Percentiles rank a stretch among this genome's conserved stretches.
Conservation (phyloP, 176 grass and related monocot species). For the Eleusine coracana region DNA sequence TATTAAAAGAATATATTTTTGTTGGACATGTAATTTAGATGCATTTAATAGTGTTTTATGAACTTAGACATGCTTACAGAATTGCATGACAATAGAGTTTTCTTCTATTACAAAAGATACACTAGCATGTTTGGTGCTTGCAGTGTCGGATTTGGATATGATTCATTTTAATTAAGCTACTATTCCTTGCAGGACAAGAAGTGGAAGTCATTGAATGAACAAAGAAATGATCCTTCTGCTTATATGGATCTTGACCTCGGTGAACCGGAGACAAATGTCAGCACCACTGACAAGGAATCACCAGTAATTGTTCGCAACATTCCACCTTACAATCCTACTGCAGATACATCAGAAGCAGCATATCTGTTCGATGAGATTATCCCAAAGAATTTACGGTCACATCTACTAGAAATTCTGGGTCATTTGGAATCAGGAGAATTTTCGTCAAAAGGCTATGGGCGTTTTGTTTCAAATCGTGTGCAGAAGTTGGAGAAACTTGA, state of each 20-base stretch:
- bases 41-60: not conserved
- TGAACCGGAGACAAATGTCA: slow-evolving; percentile 20
- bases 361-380: slow-evolving; percentile 87
- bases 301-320: slow-evolving; percentile 56
- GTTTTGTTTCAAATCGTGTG: slow-evolving; percentile 85
- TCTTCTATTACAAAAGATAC: not conserved
- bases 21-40: slow-evolving; percentile 5
- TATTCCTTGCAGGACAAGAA: slow-evolving; percentile 68
- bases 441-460: slow-evolving; percentile 63
- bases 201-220: slow-evolving; percentile 58
- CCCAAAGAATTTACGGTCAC: slow-evolving; percentile 55
- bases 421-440: slow-evolving; percentile 56
- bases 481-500: slow-evolving; percentile 58
- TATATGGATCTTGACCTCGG: slow-evolving; percentile 47
- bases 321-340: slow-evolving; percentile 80
- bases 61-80: not conserved
- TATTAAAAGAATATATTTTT: slow-evolving; percentile 3
- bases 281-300: slow-evolving; percentile 34
- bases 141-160: slow-evolving; percentile 9
- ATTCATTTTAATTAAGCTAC: slow-evolving; percentile 20
- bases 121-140: slow-evolving; percentile 9
- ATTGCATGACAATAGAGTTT: not conserved
- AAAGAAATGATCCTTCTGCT: slow-evolving; percentile 68
- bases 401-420: slow-evolving; percentile 72
- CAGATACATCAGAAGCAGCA: slow-evolving; percentile 67